Percentiles rank a stretch among this genome's conserved stretches.
phyloP scores from a whole-genome alignment of 768 basidiomycete genomes.

The Roridomyces roridus region DNA sequence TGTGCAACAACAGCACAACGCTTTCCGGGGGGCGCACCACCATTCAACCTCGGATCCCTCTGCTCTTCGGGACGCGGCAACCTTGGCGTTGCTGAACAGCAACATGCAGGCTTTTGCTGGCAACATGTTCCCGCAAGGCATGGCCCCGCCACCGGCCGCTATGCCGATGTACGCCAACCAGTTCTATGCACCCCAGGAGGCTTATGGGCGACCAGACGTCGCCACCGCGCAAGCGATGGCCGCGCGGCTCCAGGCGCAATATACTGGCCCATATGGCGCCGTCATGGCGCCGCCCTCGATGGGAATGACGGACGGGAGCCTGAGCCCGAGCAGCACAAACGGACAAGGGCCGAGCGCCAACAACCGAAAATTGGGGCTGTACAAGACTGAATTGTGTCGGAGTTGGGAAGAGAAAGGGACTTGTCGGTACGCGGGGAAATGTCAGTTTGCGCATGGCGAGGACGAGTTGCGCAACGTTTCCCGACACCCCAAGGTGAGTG shows the following conservation, averaged over 20 bases:
- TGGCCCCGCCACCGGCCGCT: constrained; percentile 49
- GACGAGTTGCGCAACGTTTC: constrained; percentile 85
- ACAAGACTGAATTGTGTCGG: constrained; percentile 89
- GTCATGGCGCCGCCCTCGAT: constrained; percentile 37
- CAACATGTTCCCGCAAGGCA: constrained; percentile 57
- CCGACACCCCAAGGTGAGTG: constrained; percentile 84
- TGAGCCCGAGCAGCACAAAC: constrained; percentile 50
- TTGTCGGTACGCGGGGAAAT: constrained; percentile 87
- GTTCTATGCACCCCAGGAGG: constrained; percentile 68
- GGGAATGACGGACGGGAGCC: constrained; percentile 40
- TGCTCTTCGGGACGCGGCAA: constrained; percentile 70
- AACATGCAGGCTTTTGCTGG: constrained; percentile 63
- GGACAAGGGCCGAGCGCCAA: constrained; percentile 84
- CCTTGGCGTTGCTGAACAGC: constrained; percentile 66
- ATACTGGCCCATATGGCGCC: constrained; percentile 55
- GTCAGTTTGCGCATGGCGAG: constrained; percentile 93
- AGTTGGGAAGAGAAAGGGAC: constrained; percentile 94
- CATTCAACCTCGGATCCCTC: constrained; percentile 87
- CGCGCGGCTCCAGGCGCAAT: constrained; percentile 69
- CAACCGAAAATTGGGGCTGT: constrained; percentile 88
- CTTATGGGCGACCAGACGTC: constrained; percentile 57
- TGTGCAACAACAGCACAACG: constrained; percentile 80
- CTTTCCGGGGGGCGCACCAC: constrained; percentile 77
- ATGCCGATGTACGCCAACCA: constrained; percentile 74
- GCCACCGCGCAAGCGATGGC: constrained; percentile 63